Conservation (phyloP, 1,284 basidiomycete species). For the Megacollybia platyphylla region DNA sequence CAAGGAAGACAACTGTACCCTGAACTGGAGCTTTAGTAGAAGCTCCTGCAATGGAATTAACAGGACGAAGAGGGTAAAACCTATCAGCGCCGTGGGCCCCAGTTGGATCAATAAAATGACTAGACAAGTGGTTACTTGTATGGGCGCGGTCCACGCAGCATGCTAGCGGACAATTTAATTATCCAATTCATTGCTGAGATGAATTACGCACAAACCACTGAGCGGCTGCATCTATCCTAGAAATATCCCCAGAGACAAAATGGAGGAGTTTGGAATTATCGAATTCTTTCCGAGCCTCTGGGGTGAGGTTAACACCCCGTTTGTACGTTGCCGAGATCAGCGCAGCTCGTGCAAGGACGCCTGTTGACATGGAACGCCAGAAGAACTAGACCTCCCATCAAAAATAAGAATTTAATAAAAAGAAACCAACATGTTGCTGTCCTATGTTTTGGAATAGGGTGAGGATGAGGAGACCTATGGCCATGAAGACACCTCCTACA, state of each 20-base stretch:
- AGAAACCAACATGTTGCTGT: conserved; percentile 40
- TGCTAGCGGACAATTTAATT: no score
- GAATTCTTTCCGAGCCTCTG: conserved; percentile 51
- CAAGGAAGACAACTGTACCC: no score
- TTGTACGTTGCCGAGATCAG: conserved; percentile 70
- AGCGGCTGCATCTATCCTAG: conserved; percentile 42
- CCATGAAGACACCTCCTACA: conserved; percentile 60
- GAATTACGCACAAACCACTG: conserved; percentile 54
- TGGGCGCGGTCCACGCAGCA: conserved; percentile 56
- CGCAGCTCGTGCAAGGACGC: conserved; percentile 58
- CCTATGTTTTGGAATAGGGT: conserved; percentile 45
- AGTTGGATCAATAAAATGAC: conserved; percentile 57
- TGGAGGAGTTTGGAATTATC: conserved; percentile 63
- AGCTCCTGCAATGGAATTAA: conserved; percentile 60
- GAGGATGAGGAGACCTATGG: conserved; percentile 56
- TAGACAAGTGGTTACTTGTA: conserved; percentile 50
- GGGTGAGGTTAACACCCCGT: conserved; percentile 53
- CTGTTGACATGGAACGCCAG: conserved; percentile 64
- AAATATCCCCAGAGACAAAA: conserved; percentile 61
- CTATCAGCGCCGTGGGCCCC: conserved; percentile 65
- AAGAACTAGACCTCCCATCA: conserved; percentile 41
- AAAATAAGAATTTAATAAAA: background rate
- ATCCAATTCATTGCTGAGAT: conserved; percentile 4
- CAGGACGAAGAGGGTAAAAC: conserved; percentile 62
- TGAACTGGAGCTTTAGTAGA: conserved; percentile 38